A percentile compares a stretch with the other conserved stretches of the same genome.
These are phyloP conservation scores for Gynostemma pentaphyllum DNA, from an alignment of 306 rosid species.

Conservation along the genomic window DNA sequence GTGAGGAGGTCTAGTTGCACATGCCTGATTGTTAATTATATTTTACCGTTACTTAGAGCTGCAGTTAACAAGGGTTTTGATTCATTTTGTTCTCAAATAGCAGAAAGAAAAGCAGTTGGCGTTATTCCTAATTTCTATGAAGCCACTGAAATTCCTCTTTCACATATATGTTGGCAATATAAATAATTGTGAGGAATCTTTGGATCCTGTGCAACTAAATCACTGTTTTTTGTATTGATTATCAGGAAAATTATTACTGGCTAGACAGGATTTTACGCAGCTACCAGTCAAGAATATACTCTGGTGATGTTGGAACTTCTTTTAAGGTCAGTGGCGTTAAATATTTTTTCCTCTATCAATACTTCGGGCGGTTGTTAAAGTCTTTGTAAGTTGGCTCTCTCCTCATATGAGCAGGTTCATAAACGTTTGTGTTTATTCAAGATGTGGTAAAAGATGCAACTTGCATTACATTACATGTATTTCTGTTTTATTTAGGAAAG, in stretches of 20 bases:
- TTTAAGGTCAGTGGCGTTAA: conserved; percentile 54
- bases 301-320: conserved; percentile 63
- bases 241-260: conserved; percentile 90
- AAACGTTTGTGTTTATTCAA: neutral
- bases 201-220: neutral
- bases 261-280: conserved; percentile 85
- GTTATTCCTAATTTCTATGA: neutral
- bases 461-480: too few species aligned
- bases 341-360: neutral
- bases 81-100: neutral
- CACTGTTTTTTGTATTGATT: neutral
- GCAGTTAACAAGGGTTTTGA: neutral
- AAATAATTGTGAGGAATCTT: neutral
- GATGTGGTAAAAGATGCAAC: neutral
- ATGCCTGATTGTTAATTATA: neutral
- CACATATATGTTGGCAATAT: neutral
- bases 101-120: neutral
- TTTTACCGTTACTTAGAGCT: neutral
- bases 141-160: too few species aligned
- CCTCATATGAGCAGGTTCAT: neutral
- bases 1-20: neutral
- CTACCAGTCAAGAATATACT: conserved; percentile 83
- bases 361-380: neutral
- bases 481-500: neutral
- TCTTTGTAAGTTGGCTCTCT: neutral